Conservation (phyloP, 495 filamentous ascomycete genomes). For the Talaromyces thailandensis region DNA sequence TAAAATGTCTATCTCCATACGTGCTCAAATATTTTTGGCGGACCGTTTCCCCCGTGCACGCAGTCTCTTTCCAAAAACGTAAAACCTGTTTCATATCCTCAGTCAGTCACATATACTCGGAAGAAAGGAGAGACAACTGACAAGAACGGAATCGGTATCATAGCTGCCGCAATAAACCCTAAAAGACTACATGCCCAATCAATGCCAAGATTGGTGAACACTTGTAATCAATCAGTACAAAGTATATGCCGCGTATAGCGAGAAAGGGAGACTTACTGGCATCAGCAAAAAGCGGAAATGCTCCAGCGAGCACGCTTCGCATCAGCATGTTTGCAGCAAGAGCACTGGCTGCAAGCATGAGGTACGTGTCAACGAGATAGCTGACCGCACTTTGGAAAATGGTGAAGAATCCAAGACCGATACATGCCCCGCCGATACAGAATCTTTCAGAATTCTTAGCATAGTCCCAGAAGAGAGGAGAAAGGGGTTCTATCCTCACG, state of each 20-base stretch:
- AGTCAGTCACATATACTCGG: not conserved
- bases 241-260: not conserved
- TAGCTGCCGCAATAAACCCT: constrained; percentile 44
- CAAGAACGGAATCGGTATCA: constrained; percentile 43
- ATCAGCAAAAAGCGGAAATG: constrained; percentile 56
- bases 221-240: constrained; percentile 16
- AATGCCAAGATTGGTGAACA: constrained; percentile 46
- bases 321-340: constrained; percentile 56
- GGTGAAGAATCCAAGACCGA: constrained; percentile 38
- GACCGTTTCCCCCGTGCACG: not conserved
- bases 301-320: constrained; percentile 51
- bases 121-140: not conserved
- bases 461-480: not conserved
- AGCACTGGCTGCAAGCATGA: constrained; percentile 52
- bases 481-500: constrained; percentile 12
- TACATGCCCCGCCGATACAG: constrained; percentile 28
- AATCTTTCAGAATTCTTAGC: not conserved
- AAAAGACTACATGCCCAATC: constrained; percentile 50
- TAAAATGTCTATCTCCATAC: not conserved
- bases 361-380: constrained; percentile 15
- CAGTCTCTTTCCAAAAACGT: not conserved
- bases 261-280: constrained; percentile 34
- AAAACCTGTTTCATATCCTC: not conserved
- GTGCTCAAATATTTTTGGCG: not conserved
- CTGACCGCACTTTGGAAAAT: constrained; percentile 16